These are phyloP conservation scores for Mycena epipterygia DNA, from an alignment of 768 basidiomycete species.

Conservation along the genomic window DNA sequence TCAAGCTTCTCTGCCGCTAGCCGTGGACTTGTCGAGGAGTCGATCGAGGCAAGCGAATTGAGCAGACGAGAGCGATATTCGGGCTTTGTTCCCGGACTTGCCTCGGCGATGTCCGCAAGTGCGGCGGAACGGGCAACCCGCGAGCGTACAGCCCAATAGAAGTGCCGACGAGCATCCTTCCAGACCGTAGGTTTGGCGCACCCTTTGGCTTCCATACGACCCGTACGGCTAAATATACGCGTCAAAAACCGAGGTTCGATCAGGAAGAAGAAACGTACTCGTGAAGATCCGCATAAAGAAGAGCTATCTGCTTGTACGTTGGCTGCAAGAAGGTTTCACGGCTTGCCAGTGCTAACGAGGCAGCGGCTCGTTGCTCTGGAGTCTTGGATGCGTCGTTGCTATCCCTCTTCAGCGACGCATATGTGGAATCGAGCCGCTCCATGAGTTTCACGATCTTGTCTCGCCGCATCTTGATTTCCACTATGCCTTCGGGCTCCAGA, in stretches of 20 bases:
- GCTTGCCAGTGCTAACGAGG: constrained; percentile 75
- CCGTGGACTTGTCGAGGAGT: constrained; percentile 66
- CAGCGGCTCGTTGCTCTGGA: constrained; percentile 79
- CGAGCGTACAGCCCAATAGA: constrained; percentile 96
- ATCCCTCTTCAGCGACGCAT: constrained; percentile 83
- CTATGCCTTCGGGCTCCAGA: constrained; percentile 95
- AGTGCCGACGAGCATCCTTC: constrained; percentile 90
- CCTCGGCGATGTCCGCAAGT: constrained; percentile 72
- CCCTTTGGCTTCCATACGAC: constrained; percentile 98
- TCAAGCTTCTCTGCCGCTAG: constrained; percentile 77
- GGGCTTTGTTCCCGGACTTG: constrained; percentile 77
- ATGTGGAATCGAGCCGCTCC: constrained; percentile 92
- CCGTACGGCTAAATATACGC: constrained; percentile 77
- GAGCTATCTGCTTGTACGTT: constrained; percentile 93
- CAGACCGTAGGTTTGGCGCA: constrained; percentile 90
- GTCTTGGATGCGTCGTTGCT: constrained; percentile 82
- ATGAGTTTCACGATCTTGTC: constrained; percentile 92
- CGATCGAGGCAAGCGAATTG: constrained; percentile 69
- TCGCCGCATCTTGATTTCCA: constrained; percentile 98
- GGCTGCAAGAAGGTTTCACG: constrained; percentile 89
- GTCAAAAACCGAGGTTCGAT: constrained; percentile 12
- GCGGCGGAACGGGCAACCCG: constrained; percentile 79
- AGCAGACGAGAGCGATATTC: constrained; percentile 79
- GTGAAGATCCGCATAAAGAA: constrained; percentile 96
- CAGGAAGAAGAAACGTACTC: constrained; percentile 71